Conservation (phyloP, 306 rosid genomes). For the Hippophae rhamnoides region DNA sequence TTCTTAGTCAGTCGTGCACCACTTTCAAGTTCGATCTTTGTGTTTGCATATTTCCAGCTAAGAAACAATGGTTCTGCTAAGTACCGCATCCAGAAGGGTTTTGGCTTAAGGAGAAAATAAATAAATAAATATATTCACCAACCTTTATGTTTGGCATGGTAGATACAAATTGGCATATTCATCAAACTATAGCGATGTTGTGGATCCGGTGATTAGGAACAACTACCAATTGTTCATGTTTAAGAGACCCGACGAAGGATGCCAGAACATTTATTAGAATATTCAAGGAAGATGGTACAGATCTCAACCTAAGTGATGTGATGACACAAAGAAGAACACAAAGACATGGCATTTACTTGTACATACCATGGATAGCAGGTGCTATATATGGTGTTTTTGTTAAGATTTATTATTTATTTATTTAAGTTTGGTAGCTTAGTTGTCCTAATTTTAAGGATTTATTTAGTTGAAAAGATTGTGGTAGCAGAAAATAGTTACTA, state of each 20-base stretch:
- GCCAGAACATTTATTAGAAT: slow-evolving; percentile 76
- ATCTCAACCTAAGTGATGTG: slow-evolving; percentile 74
- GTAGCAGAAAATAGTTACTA: too few species aligned
- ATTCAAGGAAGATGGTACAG: slow-evolving; percentile 65
- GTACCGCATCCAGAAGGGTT: too few species aligned
- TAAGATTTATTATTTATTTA: too few species aligned
- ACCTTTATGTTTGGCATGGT: slow-evolving; percentile 24
- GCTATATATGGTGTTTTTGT: too few species aligned
- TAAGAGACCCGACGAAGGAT: slow-evolving; percentile 66
- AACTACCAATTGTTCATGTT: slow-evolving; percentile 84
- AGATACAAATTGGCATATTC: slow-evolving; percentile 78
- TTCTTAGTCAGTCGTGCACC: too few species aligned
- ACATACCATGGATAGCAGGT: slow-evolving; percentile 30
- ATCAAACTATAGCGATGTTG: slow-evolving; percentile 52
- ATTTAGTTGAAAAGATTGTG: too few species aligned
- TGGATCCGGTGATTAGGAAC: slow-evolving; percentile 58
- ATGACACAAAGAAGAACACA: slow-evolving; percentile 90
- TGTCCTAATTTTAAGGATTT: too few species aligned
- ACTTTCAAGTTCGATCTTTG: too few species aligned
- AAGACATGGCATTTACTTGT: slow-evolving; percentile 80
- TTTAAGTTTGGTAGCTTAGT: too few species aligned
- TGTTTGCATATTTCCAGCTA: too few species aligned
- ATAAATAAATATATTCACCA: not conserved
- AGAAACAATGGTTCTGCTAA: too few species aligned
- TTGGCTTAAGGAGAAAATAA: too few species aligned